phyloP scores from a whole-genome alignment of 345 rosid genomes.

The Limnanthes douglasii region DNA sequence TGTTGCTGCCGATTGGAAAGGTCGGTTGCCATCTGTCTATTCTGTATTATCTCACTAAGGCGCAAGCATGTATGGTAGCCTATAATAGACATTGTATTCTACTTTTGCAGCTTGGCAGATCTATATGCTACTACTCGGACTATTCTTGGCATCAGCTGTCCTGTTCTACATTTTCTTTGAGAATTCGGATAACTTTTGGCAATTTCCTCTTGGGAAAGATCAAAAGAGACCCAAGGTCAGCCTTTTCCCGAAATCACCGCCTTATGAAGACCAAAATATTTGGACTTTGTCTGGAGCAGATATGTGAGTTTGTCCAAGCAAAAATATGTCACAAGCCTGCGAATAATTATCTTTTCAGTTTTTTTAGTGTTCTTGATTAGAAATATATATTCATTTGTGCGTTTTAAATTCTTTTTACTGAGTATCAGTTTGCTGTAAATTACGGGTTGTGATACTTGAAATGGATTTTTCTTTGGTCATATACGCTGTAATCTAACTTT shows the following conservation, averaged over 20 bases:
- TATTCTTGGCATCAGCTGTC: slow-evolving; percentile 72
- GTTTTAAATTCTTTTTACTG: no score
- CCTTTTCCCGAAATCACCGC: slow-evolving; percentile 34
- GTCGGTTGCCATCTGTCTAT: slow-evolving; percentile 16
- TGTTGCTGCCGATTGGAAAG: slow-evolving; percentile 96
- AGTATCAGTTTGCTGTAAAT: no score
- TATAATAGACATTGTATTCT: not conserved
- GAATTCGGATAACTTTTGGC: slow-evolving; percentile 86
- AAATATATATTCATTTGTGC: no score
- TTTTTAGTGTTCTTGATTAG: no score
- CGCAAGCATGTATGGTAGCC: not conserved
- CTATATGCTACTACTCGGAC: slow-evolving; percentile 49
- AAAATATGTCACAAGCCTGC: no score
- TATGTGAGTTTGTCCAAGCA: slow-evolving; percentile 23
- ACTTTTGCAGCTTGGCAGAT: slow-evolving; percentile 85
- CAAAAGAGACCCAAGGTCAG: slow-evolving; percentile 42
- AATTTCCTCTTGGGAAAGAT: slow-evolving; percentile 35
- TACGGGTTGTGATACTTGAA: no score
- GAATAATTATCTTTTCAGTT: no score
- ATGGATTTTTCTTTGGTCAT: no score
- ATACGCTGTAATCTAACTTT: no score
- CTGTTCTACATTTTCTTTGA: slow-evolving; percentile 66
- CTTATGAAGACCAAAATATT: slow-evolving; percentile 49
- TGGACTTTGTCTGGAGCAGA: slow-evolving; percentile 41
- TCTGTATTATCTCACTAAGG: not conserved